Evolutionary conservation across 2,329 filamentous ascomycete genomes (phyloP).

Genomic region (Nectriaceae sp.): DNA sequence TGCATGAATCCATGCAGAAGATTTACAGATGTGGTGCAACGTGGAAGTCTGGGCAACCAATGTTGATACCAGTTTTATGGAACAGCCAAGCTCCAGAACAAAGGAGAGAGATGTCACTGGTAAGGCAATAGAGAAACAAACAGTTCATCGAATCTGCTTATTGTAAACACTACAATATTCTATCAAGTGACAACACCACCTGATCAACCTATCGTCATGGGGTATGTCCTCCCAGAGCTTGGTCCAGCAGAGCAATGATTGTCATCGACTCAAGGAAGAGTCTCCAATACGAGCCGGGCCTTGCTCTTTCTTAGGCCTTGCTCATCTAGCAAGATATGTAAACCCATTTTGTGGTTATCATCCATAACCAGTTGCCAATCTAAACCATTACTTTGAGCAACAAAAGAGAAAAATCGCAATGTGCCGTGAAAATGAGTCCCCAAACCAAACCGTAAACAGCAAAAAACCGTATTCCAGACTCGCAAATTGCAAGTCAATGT

Average conservation of each 20-base stretch:
- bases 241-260: background rate
- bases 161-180: conserved; percentile 1
- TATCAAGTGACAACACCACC: background rate
- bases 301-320: conserved; percentile 1
- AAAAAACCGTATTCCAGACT: conserved; percentile 27
- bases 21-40: too few species aligned
- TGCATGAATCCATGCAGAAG: too few species aligned
- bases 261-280: background rate
- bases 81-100: too few species aligned
- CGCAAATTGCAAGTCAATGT: conserved; percentile 25
- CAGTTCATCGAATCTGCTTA: too few species aligned
- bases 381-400: conserved; percentile 31
- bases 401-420: conserved; percentile 19
- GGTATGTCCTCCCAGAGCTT: background rate
- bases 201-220: background rate
- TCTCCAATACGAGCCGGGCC: background rate
- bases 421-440: conserved; percentile 16
- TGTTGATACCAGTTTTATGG: too few species aligned
- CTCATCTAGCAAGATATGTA: conserved; percentile 9
- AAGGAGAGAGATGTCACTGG: too few species aligned
- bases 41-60: too few species aligned
- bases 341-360: conserved; percentile 5
- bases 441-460: conserved; percentile 22
- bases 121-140: too few species aligned
- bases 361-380: conserved; percentile 23